Percentiles rank a stretch among this genome's conserved stretches.
Evolutionary conservation across 495 filamentous ascomycete genomes (phyloP).

Genomic region (Chaetomidium leptoderma): DNA sequence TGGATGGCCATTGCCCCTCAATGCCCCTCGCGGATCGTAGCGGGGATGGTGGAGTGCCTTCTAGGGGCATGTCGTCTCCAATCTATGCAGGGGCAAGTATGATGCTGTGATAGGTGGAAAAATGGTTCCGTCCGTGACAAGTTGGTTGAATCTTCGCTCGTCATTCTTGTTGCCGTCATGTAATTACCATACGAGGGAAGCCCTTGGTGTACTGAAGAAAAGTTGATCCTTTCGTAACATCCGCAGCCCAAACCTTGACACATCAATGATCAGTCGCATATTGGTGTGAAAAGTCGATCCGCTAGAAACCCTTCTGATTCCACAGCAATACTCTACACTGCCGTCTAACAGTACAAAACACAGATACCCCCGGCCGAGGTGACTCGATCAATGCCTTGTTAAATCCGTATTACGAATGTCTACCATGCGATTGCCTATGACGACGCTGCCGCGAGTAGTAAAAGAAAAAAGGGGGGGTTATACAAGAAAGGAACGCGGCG

Average conservation of each 20-base stretch:
- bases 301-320: no score
- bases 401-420: conserved; percentile 24
- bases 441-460: conserved; percentile 25
- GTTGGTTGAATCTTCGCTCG: not conserved
- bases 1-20: conserved; percentile 10
- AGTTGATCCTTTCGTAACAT: no score
- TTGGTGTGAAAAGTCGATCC: no score
- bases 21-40: not conserved
- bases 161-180: not conserved
- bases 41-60: conserved; percentile 2
- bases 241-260: no score
- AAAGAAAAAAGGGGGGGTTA: conserved; percentile 10
- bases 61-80: not conserved
- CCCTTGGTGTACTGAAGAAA: no score
- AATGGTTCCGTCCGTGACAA: conserved; percentile 4
- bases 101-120: conserved; percentile 19
- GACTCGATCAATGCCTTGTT: not conserved
- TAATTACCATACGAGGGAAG: conserved; percentile 8
- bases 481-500: conserved; percentile 14
- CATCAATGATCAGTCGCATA: no score
- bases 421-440: conserved; percentile 20
- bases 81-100: not conserved
- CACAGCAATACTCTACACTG: conserved; percentile 1
- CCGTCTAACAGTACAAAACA: conserved; percentile 6
- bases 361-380: not conserved